Percentiles rank a stretch among this genome's conserved stretches.
Conservation (phyloP, 108 stramenopile genomes). For the Nannochloropsis gaditana region DNA sequence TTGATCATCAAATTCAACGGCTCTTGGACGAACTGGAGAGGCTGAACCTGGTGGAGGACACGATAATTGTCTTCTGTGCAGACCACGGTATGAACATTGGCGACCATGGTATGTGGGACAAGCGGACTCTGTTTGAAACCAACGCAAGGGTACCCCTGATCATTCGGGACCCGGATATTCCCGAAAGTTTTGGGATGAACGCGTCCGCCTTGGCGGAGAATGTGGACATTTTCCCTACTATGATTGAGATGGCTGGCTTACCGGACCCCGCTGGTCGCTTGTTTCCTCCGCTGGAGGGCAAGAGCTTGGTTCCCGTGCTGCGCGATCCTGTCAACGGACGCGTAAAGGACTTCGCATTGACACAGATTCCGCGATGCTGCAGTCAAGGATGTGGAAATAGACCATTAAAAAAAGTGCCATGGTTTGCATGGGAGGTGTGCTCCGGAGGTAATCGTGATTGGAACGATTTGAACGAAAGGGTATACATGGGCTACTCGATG, state of each 20-base stretch:
- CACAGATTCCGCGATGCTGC: constrained; percentile 16
- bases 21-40: background rate
- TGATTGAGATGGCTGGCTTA: constrained; percentile 8
- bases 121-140: constrained; percentile 1
- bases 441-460: background rate
- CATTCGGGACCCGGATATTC: background rate
- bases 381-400: background rate
- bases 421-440: background rate
- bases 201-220: background rate
- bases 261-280: background rate
- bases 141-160: background rate
- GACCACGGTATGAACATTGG: constrained; percentile 10
- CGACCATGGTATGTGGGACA: constrained; percentile 11
- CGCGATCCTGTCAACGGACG: background rate
- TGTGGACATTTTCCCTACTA: constrained; percentile 11
- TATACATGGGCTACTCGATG: background rate
- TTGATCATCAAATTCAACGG: background rate
- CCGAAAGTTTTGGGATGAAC: constrained; percentile 11
- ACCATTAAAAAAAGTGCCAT: background rate
- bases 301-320: background rate
- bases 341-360: background rate
- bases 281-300: background rate
- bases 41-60: constrained; percentile 4
- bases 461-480: background rate
- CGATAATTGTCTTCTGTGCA: constrained; percentile 6